phyloP scores from a whole-genome alignment of 179 eudicot species.

The Corrigiola litoralis region DNA sequence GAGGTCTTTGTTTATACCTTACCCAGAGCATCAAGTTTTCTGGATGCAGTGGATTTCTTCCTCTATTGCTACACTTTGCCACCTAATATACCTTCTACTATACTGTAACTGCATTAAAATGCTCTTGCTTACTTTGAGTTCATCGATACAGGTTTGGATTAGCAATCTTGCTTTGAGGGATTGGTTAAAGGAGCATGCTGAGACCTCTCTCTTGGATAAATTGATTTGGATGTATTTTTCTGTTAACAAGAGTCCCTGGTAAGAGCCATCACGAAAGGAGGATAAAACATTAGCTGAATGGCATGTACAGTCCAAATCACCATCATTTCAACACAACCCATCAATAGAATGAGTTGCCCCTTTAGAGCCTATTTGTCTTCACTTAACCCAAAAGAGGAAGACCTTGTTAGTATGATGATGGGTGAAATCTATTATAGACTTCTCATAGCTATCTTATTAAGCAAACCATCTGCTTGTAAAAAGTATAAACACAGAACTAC shows the following conservation, averaged over 20 bases:
- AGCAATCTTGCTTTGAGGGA: slow-evolving; percentile 75
- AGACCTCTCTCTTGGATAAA: slow-evolving; percentile 54
- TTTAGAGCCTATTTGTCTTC: too few species aligned
- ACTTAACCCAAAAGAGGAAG: too few species aligned
- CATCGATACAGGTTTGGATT: slow-evolving; percentile 62
- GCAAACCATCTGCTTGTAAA: too few species aligned
- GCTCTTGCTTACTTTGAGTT: slow-evolving; percentile 7
- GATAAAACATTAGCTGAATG: too few species aligned
- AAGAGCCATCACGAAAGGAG: neutral
- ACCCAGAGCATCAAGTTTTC: neutral
- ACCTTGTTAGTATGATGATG: too few species aligned
- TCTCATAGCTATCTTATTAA: too few species aligned
- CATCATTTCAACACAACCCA: neutral
- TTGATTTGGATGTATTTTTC: slow-evolving; percentile 75
- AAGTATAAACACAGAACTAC: too few species aligned
- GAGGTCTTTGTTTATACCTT: neutral
- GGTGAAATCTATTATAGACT: too few species aligned
- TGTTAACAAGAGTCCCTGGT: slow-evolving; percentile 93
- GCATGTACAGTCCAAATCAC: neutral
- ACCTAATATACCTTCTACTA: neutral
- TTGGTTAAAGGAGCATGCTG: slow-evolving; percentile 71
- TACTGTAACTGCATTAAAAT: neutral
- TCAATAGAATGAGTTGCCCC: too few species aligned
- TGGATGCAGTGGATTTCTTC: neutral
- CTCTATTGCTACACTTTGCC: neutral